Conservation (phyloP, 306 rosid genomes). For the Phaseolus lunatus region DNA sequence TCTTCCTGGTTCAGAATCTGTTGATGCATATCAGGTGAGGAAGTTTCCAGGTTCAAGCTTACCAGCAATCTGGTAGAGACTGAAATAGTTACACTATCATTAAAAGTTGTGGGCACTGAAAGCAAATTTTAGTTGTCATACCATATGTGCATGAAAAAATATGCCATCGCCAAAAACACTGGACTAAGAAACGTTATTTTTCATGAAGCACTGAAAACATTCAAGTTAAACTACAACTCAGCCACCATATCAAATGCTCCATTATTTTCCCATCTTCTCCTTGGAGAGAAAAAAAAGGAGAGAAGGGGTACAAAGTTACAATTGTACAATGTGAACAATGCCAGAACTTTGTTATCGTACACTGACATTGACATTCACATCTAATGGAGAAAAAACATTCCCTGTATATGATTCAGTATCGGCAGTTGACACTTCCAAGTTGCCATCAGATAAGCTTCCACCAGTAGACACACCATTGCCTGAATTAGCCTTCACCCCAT, state of each 20-base stretch:
- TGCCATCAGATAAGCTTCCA: constrained; percentile 53
- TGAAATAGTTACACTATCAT: constrained; percentile 50
- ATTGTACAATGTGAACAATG: constrained; percentile 40
- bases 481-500: constrained; percentile 62
- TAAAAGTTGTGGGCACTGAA: constrained; percentile 71
- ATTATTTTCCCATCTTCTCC: constrained; percentile 29
- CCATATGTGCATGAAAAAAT: not conserved
- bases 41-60: constrained; percentile 57
- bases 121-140: constrained; percentile 38
- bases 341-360: constrained; percentile 47
- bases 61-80: constrained; percentile 64
- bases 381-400: constrained; percentile 54
- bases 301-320: constrained; percentile 35
- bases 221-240: constrained; percentile 44
- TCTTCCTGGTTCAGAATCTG: constrained; percentile 61
- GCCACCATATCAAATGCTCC: constrained; percentile 31
- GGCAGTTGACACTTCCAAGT: constrained; percentile 53
- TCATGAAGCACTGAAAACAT: constrained; percentile 24
- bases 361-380: constrained; percentile 46
- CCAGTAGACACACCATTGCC: constrained; percentile 44
- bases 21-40: constrained; percentile 74
- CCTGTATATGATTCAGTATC: constrained; percentile 63
- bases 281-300: constrained; percentile 39
- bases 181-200: constrained; percentile 26
- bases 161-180: not conserved